phyloP scores from a whole-genome alignment of 2,329 filamentous ascomycete species.

The Daldinia eschscholtzii region DNA sequence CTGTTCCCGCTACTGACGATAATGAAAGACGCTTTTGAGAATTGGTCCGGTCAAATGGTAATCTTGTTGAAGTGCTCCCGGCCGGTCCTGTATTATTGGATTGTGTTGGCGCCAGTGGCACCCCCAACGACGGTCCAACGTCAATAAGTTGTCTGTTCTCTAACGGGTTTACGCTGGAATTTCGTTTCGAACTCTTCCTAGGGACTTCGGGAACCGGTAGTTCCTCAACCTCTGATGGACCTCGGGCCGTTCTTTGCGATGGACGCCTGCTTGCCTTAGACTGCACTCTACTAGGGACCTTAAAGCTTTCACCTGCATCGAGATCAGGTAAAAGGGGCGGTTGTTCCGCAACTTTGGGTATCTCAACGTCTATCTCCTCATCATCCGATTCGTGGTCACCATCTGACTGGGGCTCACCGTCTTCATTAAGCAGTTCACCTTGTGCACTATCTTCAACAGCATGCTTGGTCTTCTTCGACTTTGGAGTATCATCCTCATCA shows the following conservation, averaged over 20 bases:
- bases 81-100: conserved; percentile 26
- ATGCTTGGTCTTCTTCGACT: conserved; percentile 50
- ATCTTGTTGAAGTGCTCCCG: conserved; percentile 52
- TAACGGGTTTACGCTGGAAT: conserved; percentile 59
- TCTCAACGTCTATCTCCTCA: conserved; percentile 54
- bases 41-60: conserved; percentile 70
- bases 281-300: conserved; percentile 72
- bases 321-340: conserved; percentile 72
- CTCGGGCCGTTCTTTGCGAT: conserved; percentile 55
- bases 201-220: conserved; percentile 71
- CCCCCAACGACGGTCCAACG: conserved; percentile 42
- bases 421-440: conserved; percentile 61
- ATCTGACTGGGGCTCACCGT: conserved; percentile 62
- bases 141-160: conserved; percentile 54
- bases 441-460: conserved; percentile 52
- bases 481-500: conserved; percentile 63
- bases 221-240: conserved; percentile 45
- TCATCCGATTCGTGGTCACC: conserved; percentile 62
- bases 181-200: conserved; percentile 78
- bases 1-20: conserved; percentile 63
- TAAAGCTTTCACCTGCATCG: conserved; percentile 70
- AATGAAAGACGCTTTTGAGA: conserved; percentile 66
- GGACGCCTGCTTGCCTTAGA: conserved; percentile 67
- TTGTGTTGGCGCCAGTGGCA: conserved; percentile 32
- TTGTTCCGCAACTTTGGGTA: conserved; percentile 59